These are phyloP conservation scores for Gyromitra esculenta DNA, from an alignment of 2,329 filamentous ascomycete species.

Conservation along the genomic window DNA sequence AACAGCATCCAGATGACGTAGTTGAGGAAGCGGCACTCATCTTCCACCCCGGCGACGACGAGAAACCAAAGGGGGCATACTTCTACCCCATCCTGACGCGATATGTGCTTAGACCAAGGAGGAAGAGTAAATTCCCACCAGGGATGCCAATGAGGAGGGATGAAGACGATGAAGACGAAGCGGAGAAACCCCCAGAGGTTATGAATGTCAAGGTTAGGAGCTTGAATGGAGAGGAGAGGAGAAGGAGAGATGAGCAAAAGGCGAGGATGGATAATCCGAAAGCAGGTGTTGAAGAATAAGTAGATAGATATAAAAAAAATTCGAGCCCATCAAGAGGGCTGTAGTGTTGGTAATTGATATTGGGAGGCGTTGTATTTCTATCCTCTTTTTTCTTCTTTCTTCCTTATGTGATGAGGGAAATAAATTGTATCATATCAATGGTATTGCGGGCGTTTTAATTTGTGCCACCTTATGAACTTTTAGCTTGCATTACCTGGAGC, in stretches of 20 bases:
- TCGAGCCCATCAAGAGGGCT: conserved; percentile 13
- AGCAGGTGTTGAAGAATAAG: conserved; percentile 35
- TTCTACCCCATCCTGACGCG: conserved; percentile 76
- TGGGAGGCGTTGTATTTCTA: conserved; percentile 43
- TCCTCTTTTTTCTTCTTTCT: neutral
- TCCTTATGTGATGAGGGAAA: neutral
- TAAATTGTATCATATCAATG: conserved; percentile 36
- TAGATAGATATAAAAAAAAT: neutral
- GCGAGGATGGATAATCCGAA: conserved; percentile 46
- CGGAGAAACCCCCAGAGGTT: conserved; percentile 77
- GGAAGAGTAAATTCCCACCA: conserved; percentile 41
- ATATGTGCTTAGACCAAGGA: conserved; percentile 67
- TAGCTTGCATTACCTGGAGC: neutral
- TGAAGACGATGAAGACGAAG: conserved; percentile 76
- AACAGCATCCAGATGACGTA: conserved; percentile 65
- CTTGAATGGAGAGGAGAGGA: conserved; percentile 64
- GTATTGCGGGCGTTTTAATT: conserved; percentile 23
- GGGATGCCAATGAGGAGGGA: conserved; percentile 70
- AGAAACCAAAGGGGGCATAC: conserved; percentile 69
- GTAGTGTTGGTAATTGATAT: conserved; percentile 33
- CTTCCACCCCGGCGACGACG: conserved; percentile 67
- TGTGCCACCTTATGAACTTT: too few relatives aligned
- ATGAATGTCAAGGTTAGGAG: conserved; percentile 77
- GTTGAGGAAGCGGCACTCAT: conserved; percentile 71
- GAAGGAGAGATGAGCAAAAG: conserved; percentile 48